Conservation (phyloP, 345 rosid genomes). For the Eucalyptus tenuipes region DNA sequence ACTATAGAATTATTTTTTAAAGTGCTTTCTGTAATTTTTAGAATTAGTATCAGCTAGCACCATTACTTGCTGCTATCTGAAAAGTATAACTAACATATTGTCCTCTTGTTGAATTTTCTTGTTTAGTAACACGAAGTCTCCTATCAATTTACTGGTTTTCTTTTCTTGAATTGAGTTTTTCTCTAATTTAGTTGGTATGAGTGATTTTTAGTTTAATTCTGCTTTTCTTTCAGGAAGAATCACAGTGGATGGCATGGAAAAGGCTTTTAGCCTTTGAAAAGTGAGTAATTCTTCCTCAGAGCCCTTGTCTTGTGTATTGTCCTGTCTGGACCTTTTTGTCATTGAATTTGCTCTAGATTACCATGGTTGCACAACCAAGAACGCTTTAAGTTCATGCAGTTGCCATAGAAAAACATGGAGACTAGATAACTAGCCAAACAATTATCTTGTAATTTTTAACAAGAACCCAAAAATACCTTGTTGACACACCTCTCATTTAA, state of each 20-base stretch:
- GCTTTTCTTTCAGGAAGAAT: slow-evolving; percentile 52
- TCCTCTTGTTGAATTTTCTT: not conserved
- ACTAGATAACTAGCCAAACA: not conserved
- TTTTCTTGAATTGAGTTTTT: not conserved
- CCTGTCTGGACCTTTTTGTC: not conserved
- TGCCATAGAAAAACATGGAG: not conserved
- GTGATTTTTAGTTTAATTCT: not conserved
- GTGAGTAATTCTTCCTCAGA: slow-evolving; percentile 19
- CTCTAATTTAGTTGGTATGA: not conserved
- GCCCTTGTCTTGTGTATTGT: not conserved
- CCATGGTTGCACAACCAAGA: not conserved
- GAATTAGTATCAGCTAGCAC: not conserved
- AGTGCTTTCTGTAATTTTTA: not conserved
- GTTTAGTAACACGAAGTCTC: not conserved
- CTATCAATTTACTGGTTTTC: not conserved
- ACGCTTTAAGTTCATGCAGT: not conserved
- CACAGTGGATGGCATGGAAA: slow-evolving; percentile 95
- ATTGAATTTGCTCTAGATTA: not conserved
- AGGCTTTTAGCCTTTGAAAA: slow-evolving; percentile 75
- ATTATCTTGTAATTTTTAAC: too few relatives aligned
- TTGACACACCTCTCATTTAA: not conserved
- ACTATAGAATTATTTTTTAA: not conserved
- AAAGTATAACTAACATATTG: not conserved
- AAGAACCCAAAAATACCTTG: too few relatives aligned
- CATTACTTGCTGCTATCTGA: not conserved